phyloP scores from a whole-genome alignment of 2,329 filamentous ascomycete genomes.

The Ophiostoma montium region DNA sequence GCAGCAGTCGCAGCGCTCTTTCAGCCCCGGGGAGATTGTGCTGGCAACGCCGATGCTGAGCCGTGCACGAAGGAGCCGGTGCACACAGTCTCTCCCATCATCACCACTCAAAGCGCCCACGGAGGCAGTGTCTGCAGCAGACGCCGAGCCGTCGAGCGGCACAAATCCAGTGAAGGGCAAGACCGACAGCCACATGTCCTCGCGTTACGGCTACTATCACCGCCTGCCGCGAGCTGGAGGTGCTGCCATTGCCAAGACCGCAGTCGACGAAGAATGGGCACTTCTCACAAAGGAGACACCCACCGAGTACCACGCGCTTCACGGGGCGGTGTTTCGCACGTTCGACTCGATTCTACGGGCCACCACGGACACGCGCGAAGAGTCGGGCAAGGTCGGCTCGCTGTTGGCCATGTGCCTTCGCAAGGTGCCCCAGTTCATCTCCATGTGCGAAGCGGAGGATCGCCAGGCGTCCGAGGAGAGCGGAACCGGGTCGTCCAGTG shows the following conservation, averaged over 20 bases:
- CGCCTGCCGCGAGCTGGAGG: not conserved
- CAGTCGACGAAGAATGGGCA: constrained; percentile 22
- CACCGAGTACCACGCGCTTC: constrained; percentile 21
- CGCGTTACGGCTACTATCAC: constrained; percentile 4
- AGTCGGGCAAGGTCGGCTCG: constrained; percentile 18
- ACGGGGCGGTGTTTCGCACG: constrained; percentile 30
- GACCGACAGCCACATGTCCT: not conserved
- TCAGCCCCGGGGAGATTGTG: constrained; percentile 14
- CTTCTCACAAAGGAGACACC: constrained; percentile 20
- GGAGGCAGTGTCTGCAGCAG: not conserved
- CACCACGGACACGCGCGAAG: constrained; percentile 17
- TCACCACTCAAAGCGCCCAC: constrained; percentile 13
- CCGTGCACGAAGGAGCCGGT: constrained; percentile 17
- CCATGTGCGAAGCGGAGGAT: constrained; percentile 29
- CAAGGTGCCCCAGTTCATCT: constrained; percentile 32
- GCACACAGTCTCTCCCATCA: constrained; percentile 12
- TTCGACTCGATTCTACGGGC: constrained; percentile 30
- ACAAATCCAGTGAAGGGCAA: not conserved
- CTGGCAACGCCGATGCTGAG: constrained; percentile 21
- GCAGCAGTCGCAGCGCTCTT: not conserved
- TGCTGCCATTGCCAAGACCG: constrained; percentile 8
- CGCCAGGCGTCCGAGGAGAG: constrained; percentile 23
- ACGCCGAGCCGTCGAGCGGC: not conserved
- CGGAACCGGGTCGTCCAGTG: constrained; percentile 24
- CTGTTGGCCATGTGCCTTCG: constrained; percentile 35